Percentiles rank a stretch among this genome's conserved stretches.
Conservation (phyloP, 2,329 filamentous ascomycete genomes). For the Microcyclospora tardicrescens region DNA sequence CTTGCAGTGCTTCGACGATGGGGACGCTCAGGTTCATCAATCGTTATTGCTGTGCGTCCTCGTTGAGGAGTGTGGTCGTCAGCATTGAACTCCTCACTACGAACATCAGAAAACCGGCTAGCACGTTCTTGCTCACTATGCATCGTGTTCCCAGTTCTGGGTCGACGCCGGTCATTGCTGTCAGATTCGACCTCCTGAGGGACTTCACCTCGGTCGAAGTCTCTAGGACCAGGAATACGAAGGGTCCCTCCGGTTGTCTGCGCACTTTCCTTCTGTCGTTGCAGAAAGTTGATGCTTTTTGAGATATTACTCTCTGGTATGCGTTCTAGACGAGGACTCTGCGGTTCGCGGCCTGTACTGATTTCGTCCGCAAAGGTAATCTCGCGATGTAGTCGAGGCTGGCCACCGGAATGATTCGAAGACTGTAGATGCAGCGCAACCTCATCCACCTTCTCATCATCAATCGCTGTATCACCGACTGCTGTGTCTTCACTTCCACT, state of each 20-base stretch:
- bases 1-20: constrained; percentile 12
- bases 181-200: constrained; percentile 47
- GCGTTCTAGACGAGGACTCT: constrained; percentile 31
- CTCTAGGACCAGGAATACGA: constrained; percentile 81
- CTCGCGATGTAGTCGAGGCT: constrained; percentile 25
- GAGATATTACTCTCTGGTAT: constrained; percentile 34
- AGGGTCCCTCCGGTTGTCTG: constrained; percentile 58
- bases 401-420: constrained; percentile 14
- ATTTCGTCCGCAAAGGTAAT: constrained; percentile 61
- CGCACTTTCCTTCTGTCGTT: constrained; percentile 58
- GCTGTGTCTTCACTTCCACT: constrained; percentile 5
- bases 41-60: constrained; percentile 42
- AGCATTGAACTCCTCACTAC: constrained; percentile 13
- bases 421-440: not conserved
- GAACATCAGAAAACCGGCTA: constrained; percentile 1
- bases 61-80: constrained; percentile 30
- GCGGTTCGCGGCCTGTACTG: constrained; percentile 2
- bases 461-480: not conserved
- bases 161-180: constrained; percentile 21
- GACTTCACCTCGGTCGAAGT: constrained; percentile 69
- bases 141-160: constrained; percentile 16
- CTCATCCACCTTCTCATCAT: constrained; percentile 2
- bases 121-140: constrained; percentile 1
- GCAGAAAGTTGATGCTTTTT: constrained; percentile 76
- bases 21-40: constrained; percentile 48